Conservation (phyloP, 345 rosid genomes). For the Salix koriyanagi region DNA sequence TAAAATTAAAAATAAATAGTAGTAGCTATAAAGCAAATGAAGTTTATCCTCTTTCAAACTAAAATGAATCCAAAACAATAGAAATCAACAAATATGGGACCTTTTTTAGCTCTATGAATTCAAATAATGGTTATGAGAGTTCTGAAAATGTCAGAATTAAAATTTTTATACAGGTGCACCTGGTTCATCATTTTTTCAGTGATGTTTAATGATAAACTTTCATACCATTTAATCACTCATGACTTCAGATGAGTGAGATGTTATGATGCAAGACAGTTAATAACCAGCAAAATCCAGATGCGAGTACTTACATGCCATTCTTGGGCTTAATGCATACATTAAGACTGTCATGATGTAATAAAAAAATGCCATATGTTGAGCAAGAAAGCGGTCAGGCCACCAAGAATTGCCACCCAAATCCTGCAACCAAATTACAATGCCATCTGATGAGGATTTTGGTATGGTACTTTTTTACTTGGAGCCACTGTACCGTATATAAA, state of each 20-base stretch:
- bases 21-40: neutral
- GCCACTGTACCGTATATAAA: neutral
- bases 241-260: neutral
- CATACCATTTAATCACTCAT: neutral
- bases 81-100: neutral
- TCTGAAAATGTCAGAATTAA: neutral
- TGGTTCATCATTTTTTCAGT: neutral
- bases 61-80: neutral
- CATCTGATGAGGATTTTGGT: conserved; percentile 6
- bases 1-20: neutral
- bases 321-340: conserved; percentile 86
- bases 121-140: neutral
- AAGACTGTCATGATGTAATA: conserved; percentile 86
- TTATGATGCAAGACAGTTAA: neutral
- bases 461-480: neutral
- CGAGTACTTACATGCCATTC: conserved; percentile 89
- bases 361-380: conserved; percentile 68
- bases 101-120: neutral
- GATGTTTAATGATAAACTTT: neutral
- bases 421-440: conserved; percentile 39
- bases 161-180: neutral
- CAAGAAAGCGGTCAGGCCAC: conserved; percentile 96
- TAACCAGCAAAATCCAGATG: conserved; percentile 1
- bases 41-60: neutral
- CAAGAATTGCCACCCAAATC: conserved; percentile 92